A percentile compares a stretch with the other conserved stretches of the same genome.
phyloP scores from a whole-genome alignment of 768 basidiomycete species.

The Leccinum incarnatum region DNA sequence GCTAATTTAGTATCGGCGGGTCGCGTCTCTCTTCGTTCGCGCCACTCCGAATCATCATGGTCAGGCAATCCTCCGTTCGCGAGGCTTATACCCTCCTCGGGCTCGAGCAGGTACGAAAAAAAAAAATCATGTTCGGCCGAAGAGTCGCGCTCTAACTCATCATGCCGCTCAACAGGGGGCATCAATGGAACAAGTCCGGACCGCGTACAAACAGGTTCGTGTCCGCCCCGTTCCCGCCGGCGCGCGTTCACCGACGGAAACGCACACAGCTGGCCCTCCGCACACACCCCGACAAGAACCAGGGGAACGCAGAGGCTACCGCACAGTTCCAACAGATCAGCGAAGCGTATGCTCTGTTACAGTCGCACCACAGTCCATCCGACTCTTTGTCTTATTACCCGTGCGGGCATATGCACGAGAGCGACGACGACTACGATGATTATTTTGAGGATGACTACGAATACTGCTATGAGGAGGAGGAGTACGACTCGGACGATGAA shows the following conservation, averaged over 20 bases:
- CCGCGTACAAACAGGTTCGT: slow-evolving; percentile 64
- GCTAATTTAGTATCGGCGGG: slow-evolving; percentile 16
- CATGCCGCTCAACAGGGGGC: slow-evolving; percentile 42
- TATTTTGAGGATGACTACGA: slow-evolving; percentile 31
- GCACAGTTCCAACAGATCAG: slow-evolving; percentile 66
- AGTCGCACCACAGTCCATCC: slow-evolving; percentile 46
- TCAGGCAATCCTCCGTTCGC: slow-evolving; percentile 32
- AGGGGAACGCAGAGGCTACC: slow-evolving; percentile 60
- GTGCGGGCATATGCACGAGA: slow-evolving; percentile 27
- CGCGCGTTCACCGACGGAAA: not conserved
- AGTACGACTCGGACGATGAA: slow-evolving; percentile 34
- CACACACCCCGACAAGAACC: slow-evolving; percentile 79
- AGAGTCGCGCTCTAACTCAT: slow-evolving; percentile 7
- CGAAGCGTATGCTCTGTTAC: slow-evolving; percentile 63
- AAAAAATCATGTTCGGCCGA: not conserved
- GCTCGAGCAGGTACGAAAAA: slow-evolving; percentile 46
- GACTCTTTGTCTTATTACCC: slow-evolving; percentile 20
- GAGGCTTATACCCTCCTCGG: slow-evolving; percentile 48
- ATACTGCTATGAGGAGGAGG: slow-evolving; percentile 29
- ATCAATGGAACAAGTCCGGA: slow-evolving; percentile 62
- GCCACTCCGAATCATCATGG: slow-evolving; percentile 29
- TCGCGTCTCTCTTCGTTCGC: slow-evolving; percentile 18
- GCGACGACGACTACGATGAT: slow-evolving; percentile 39
- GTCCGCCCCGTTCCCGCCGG: not conserved
- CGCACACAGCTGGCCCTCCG: slow-evolving; percentile 52